Evolutionary conservation across 2,329 filamentous ascomycete species (phyloP).

Genomic region (Cephalotrichum gorgonifer): DNA sequence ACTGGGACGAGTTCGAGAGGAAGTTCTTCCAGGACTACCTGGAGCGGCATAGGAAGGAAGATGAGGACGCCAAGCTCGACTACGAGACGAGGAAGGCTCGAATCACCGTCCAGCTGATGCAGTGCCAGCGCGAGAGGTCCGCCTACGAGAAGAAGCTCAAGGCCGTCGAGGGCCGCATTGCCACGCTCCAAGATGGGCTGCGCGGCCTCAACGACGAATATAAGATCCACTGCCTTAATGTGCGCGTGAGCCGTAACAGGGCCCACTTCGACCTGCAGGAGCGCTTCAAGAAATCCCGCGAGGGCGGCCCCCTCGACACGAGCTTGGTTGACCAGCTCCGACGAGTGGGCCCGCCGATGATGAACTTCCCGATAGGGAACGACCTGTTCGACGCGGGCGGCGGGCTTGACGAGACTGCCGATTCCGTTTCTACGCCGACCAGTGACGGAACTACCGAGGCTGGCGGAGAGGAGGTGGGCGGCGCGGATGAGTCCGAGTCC

Average conservation of each 20-base stretch:
- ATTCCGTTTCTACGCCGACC: too few relatives aligned
- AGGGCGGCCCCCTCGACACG: neutral
- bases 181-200: neutral
- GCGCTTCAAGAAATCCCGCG: slow-evolving; percentile 1
- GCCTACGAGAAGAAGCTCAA: neutral
- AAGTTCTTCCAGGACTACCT: slow-evolving; percentile 1
- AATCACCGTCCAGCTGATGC: neutral
- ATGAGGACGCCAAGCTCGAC: neutral
- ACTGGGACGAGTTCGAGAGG: slow-evolving; percentile 3
- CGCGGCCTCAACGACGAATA: neutral
- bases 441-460: neutral
- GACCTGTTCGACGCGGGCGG: neutral
- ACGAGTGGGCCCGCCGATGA: neutral
- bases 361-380: neutral
- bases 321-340: neutral
- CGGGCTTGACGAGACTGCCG: neutral
- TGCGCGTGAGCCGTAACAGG: slow-evolving; percentile 1
- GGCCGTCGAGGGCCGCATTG: neutral
- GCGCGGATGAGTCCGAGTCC: neutral
- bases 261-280: slow-evolving; percentile 3
- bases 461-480: neutral
- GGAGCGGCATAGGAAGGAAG: neutral
- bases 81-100: neutral
- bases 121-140: neutral
- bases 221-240: neutral